phyloP scores from a whole-genome alignment of 768 basidiomycete species.

The Leccinellum albellum region DNA sequence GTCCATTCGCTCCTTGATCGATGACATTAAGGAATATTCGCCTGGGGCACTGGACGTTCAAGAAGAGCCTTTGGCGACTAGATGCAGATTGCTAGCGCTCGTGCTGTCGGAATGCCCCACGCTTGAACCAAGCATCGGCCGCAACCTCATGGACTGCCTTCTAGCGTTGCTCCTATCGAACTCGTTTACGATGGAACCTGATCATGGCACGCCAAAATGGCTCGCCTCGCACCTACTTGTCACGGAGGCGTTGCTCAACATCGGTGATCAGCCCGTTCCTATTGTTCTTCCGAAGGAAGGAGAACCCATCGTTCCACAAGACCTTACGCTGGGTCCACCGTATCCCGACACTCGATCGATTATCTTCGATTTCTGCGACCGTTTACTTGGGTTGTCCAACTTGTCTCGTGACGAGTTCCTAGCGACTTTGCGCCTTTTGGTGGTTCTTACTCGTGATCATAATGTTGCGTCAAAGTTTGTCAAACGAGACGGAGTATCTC shows the following conservation, averaged over 20 bases:
- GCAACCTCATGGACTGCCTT: slow-evolving; percentile 64
- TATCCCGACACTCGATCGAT: slow-evolving; percentile 58
- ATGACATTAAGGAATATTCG: slow-evolving; percentile 71
- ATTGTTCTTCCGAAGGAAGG: slow-evolving; percentile 68
- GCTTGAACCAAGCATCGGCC: slow-evolving; percentile 50
- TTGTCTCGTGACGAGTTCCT: slow-evolving; percentile 80
- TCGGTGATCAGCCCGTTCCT: slow-evolving; percentile 66
- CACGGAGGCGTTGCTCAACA: slow-evolving; percentile 75
- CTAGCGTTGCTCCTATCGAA: slow-evolving; percentile 63
- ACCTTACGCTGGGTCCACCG: slow-evolving; percentile 55
- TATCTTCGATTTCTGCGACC: slow-evolving; percentile 74
- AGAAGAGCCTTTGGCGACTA: slow-evolving; percentile 74
- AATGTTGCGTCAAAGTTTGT: slow-evolving; percentile 63
- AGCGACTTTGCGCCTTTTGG: slow-evolving; percentile 76
- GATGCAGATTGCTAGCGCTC: slow-evolving; percentile 83
- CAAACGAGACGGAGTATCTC: slow-evolving; percentile 55
- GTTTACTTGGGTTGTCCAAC: slow-evolving; percentile 59
- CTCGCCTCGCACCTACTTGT: slow-evolving; percentile 82
- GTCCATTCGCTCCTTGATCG: slow-evolving; percentile 69
- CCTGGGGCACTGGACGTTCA: slow-evolving; percentile 61
- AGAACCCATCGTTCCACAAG: slow-evolving; percentile 52
- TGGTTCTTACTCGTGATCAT: slow-evolving; percentile 77
- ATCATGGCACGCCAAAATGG: slow-evolving; percentile 76
- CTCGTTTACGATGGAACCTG: slow-evolving; percentile 45
- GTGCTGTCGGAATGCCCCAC: slow-evolving; percentile 73